Evolutionary conservation across 2,329 filamentous ascomycete species (phyloP).

Genomic region (Epichloe hybrida): DNA sequence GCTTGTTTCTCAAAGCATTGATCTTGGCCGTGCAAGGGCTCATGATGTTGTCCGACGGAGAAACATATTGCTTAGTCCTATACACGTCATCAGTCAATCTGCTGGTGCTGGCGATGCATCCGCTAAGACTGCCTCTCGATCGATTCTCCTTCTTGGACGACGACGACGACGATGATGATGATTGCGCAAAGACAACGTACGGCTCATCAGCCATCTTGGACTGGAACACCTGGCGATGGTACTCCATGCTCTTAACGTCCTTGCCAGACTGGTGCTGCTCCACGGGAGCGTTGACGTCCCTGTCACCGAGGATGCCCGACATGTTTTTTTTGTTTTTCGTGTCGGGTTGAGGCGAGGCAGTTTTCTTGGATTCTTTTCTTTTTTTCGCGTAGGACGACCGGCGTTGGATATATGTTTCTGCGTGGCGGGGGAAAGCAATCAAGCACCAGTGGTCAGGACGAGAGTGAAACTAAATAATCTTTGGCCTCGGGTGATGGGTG

Average conservation of each 20-base stretch:
- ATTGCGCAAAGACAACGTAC: conserved; percentile 32
- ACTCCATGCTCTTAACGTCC: conserved; percentile 57
- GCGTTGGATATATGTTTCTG: conserved; percentile 4
- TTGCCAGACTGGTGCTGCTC: conserved; percentile 20
- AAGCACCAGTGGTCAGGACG: not conserved
- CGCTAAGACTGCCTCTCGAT: not conserved
- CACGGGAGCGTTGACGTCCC: conserved; percentile 50
- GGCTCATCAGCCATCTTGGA: conserved; percentile 54
- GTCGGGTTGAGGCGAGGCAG: not conserved
- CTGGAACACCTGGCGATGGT: conserved; percentile 63
- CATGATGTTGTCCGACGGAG: conserved; percentile 80
- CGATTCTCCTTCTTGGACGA: not conserved
- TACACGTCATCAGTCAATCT: conserved; percentile 2
- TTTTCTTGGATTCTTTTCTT: not conserved
- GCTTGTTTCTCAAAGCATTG: conserved; percentile 66
- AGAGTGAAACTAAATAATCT: not conserved
- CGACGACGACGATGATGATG: no score
- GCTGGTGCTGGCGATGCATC: not conserved
- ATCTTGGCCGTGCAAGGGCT: conserved; percentile 77
- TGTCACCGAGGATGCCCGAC: conserved; percentile 48
- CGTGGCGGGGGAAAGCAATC: not conserved
- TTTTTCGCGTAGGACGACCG: not conserved
- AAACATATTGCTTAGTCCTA: conserved; percentile 42
- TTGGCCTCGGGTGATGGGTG: no score
- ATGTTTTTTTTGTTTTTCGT: conserved; percentile 22